Evolutionary conservation across 805 yeast genomes (phyloP), one percentile per base, ranked within the genome.

Genomic region (Blastobotrys terrestris): DNA sequence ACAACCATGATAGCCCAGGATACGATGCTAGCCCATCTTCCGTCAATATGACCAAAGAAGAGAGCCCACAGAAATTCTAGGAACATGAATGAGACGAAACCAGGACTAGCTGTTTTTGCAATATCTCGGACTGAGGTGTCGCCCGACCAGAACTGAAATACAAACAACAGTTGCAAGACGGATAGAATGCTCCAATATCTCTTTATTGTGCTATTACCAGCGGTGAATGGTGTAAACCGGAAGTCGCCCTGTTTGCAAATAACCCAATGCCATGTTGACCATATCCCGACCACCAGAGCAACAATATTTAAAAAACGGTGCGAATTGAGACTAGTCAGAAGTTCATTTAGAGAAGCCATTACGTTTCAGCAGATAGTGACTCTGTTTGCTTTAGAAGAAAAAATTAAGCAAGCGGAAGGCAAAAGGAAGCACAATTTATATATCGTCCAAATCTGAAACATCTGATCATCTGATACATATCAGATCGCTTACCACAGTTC

Each of bases 141-240:
- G 6, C 15, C 13, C n/a, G 51, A 48, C 46, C 40, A 40, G 39
- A 40, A 31, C 46, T 48, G 51, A 15, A 48, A 22, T 6, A 48
- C 40, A 39, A 18, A 48, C 35, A 42, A 20, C 26, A 48, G 19
- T 26, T 48, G 51, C 40, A 48, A 26, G 20, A 40, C 16, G 2
- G 45, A 13, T 15, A n/a, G 45, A 5, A 14, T 8, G 8, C 35
- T 18, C 20, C 26, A 39, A 20, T 40, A 48, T 18, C 19, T 11
- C 14, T 15, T 5, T 5, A 48, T 21, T 11, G 15, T n/a, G 19
- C 5, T 11, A n/a, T 8, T n/a, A 7, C 20, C 21, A 2, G 31
- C 15, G 20, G 45, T 20, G 39, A 48, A 48, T 2, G 51, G 45
- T 5, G 45, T 40, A 31, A 14, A 18, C 3, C 40, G 39, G 3